Evolutionary conservation across 768 basidiomycete species (phyloP), one percentile per base, ranked within the genome.

Genomic region (Mycena latifolia): DNA sequence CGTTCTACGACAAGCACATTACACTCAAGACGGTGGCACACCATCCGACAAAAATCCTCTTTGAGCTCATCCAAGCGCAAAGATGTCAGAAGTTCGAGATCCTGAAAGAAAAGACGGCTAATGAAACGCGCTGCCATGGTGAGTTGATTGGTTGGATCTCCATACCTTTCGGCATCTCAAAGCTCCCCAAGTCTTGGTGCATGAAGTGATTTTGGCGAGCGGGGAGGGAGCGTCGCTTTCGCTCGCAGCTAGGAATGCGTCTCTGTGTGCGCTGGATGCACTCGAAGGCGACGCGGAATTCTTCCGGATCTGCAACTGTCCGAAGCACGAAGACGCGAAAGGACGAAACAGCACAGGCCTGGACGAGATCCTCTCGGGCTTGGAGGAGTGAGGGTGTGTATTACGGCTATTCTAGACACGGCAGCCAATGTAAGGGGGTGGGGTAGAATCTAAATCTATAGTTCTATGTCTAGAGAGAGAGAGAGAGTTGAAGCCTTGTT

Each of bases 1-100:
- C 93, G 7, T 96, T 95, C 75, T 93, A 89, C 72, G 89, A 94
- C 76, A 84, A 84, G 68, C 88, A 94, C 68, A 86, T 95, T 75
- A 88, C 88, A 28, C 79, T 93, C 61, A 86, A 88, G 71, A 92
- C 89, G 33, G 80, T 94, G 22, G 87, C 91, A 5, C 87, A 89
- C 69, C 92, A 94, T 75, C 94, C 93, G 2, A 92, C 90, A 27
- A 91, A 91, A 73, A 80, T 87, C 56, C 81, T 95, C 15, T 89
- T 89, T 57, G 92, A 94, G 72, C 74, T 92, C 28, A 79, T 94
- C 56, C 91, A 94, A 72, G 84, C 86, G 29, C 85, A 89, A 69
- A 89, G 90, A 46, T 93, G 93, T 71, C 89, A 88, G 55, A 78
- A 84, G 61, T 90, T 93, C 62, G 81, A 85, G 63, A 82, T 92